Conservation (phyloP, 352 stramenopile genomes). For the Pythium myriotylum region DNA sequence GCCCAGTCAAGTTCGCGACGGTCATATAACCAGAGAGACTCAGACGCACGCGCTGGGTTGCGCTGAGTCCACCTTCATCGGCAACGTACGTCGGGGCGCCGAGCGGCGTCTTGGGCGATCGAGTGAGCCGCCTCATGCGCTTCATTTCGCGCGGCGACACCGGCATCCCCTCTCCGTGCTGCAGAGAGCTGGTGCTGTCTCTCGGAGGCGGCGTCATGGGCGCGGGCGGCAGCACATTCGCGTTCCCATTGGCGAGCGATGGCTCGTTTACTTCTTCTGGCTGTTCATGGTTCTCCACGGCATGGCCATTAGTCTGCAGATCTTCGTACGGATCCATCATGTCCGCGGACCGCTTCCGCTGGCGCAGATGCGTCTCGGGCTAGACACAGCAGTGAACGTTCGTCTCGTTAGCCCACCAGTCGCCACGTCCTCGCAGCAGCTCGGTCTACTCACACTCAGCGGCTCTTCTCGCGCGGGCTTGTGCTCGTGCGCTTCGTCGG, state of each 20-base stretch:
- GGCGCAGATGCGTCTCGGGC: slow-evolving; percentile 17
- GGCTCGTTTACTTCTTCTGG: slow-evolving; percentile 21
- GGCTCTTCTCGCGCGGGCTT: neutral
- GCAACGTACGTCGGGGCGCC: slow-evolving; percentile 38
- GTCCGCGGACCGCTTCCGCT: slow-evolving; percentile 30
- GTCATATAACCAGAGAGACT: slow-evolving; percentile 47
- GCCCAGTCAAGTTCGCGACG: slow-evolving; percentile 27
- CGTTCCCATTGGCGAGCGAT: neutral
- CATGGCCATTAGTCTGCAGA: neutral
- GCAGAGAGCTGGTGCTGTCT: neutral
- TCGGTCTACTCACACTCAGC: slow-evolving; percentile 12
- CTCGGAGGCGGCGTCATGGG: slow-evolving; percentile 19
- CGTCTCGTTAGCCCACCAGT: too few species aligned
- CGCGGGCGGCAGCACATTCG: neutral
- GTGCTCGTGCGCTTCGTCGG: slow-evolving; percentile 1
- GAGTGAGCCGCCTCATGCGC: slow-evolving; percentile 19
- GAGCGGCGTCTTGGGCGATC: slow-evolving; percentile 55
- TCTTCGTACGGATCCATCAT: slow-evolving; percentile 23
- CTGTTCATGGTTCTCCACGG: neutral
- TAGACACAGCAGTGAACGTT: slow-evolving; percentile 5
- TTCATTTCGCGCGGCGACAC: slow-evolving; percentile 24
- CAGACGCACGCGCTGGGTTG: slow-evolving; percentile 60
- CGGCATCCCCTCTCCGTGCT: neutral
- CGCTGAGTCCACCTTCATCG: slow-evolving; percentile 43
- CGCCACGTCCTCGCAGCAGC: too few species aligned